Conservation (phyloP, 2,329 filamentous ascomycete genomes). For the Penicillium rolfsii region DNA sequence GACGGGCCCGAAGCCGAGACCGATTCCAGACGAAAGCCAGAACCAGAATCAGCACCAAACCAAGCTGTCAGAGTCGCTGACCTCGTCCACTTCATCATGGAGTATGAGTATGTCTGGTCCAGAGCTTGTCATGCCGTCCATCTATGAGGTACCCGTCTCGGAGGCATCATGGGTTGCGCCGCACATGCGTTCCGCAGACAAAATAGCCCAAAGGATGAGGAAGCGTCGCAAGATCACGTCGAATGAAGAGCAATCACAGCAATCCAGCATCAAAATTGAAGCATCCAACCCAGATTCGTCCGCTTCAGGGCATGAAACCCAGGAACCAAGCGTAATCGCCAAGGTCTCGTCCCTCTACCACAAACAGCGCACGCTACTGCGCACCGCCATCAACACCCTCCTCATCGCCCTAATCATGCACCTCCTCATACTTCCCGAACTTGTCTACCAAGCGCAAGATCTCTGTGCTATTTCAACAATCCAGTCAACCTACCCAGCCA, state of each 20-base stretch:
- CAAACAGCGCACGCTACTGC: constrained; percentile 13
- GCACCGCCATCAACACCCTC: constrained; percentile 31
- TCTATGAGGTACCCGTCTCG: constrained; percentile 39
- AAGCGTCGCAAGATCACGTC: constrained; percentile 29
- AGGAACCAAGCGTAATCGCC: constrained; percentile 3
- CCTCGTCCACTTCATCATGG: constrained; percentile 30
- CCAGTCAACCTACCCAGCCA: constrained; percentile 34
- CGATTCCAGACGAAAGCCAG: not conserved
- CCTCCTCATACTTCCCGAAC: constrained; percentile 40
- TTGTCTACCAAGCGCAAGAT: constrained; percentile 37
- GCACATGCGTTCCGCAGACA: constrained; percentile 23
- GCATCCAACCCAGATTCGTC: constrained; percentile 17
- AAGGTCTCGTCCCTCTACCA: constrained; percentile 8
- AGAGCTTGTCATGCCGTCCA: constrained; percentile 47
- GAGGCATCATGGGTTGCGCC: constrained; percentile 42
- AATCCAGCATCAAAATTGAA: not conserved
- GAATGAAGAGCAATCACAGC: not conserved
- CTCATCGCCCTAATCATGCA: constrained; percentile 38
- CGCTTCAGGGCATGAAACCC: constrained; percentile 2
- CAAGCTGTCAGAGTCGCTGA: constrained; percentile 30
- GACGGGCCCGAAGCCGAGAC: not conserved
- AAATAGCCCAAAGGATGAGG: constrained; percentile 16
- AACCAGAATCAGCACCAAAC: constrained; percentile 11
- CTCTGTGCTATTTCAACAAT: constrained; percentile 33
- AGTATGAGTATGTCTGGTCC: constrained; percentile 36